Percentiles rank a stretch among this genome's conserved stretches.
Evolutionary conservation across 495 filamentous ascomycete genomes (phyloP).

Genomic region (Aspergillus mulundensis): DNA sequence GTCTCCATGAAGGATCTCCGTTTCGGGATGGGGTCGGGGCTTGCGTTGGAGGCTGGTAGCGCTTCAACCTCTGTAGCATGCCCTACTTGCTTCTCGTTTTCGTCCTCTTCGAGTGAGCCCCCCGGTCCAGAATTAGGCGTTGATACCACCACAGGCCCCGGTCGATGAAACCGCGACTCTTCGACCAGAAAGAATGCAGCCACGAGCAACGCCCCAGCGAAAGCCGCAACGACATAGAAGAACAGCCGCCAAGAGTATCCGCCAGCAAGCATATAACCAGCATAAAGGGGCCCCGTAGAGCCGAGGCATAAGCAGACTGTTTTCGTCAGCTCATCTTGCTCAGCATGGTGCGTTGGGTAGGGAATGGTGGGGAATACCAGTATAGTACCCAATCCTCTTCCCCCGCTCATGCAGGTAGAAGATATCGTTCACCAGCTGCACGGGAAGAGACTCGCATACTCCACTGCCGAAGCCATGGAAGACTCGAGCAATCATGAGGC

Average conservation of each 20-base stretch:
- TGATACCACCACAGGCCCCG: neutral
- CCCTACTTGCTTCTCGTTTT: conserved; percentile 3
- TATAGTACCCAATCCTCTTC: conserved; percentile 56
- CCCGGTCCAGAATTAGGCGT: neutral
- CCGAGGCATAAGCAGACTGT: conserved; percentile 56
- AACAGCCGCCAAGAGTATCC: conserved; percentile 61
- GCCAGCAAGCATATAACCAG: conserved; percentile 60
- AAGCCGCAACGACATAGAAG: conserved; percentile 63
- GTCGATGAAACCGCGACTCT: conserved; percentile 55
- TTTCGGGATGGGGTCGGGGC: neutral
- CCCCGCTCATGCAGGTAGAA: conserved; percentile 62
- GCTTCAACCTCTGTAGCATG: neutral
- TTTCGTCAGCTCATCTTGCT: conserved; percentile 1
- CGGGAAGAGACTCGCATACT: conserved; percentile 60
- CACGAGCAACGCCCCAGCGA: conserved; percentile 51
- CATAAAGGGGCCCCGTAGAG: conserved; percentile 54
- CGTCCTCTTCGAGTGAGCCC: neutral
- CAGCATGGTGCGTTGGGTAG: neutral
- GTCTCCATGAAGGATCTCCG: conserved; percentile 42
- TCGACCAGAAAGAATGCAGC: conserved; percentile 59
- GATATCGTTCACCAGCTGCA: conserved; percentile 63
- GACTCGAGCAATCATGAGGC: conserved; percentile 52
- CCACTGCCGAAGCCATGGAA: conserved; percentile 55
- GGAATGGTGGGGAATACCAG: conserved; percentile 30
- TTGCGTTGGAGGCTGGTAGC: neutral